A percentile compares a stretch with the other conserved stretches of the same genome.
phyloP scores from a whole-genome alignment of 2,329 filamentous ascomycete genomes.

The Coleophoma crateriformis region DNA sequence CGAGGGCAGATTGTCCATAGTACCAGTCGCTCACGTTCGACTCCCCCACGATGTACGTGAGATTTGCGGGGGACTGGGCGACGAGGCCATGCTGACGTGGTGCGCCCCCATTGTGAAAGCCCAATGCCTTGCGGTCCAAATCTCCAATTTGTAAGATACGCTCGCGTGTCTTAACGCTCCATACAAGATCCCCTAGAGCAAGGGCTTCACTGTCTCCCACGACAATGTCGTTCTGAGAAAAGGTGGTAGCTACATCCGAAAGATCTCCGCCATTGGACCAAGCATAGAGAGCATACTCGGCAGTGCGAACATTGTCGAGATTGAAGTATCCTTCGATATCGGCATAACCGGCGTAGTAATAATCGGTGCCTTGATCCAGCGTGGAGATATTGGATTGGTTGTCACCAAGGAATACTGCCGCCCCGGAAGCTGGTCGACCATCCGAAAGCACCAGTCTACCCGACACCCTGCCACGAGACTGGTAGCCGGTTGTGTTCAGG shows the following conservation, averaged over 20 bases:
- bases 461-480: slow-evolving; percentile 40
- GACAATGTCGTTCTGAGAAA: slow-evolving; percentile 33
- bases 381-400: slow-evolving; percentile 36
- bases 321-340: slow-evolving; percentile 35
- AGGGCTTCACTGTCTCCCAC: slow-evolving; percentile 29
- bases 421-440: slow-evolving; percentile 39
- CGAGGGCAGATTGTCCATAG: slow-evolving; percentile 33
- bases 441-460: slow-evolving; percentile 39
- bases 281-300: slow-evolving; percentile 40
- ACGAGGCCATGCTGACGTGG: slow-evolving; percentile 39
- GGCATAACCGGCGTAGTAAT: slow-evolving; percentile 44
- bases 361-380: slow-evolving; percentile 40
- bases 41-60: slow-evolving; percentile 36
- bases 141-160: slow-evolving; percentile 43
- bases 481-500: slow-evolving; percentile 39
- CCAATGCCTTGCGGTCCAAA: slow-evolving; percentile 39
- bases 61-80: slow-evolving; percentile 35
- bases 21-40: slow-evolving; percentile 39
- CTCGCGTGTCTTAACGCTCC: slow-evolving; percentile 32
- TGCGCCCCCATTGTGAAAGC: slow-evolving; percentile 36
- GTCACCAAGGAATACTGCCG: slow-evolving; percentile 45
- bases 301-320: slow-evolving; percentile 36
- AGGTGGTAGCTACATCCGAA: slow-evolving; percentile 38
- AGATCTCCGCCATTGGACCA: slow-evolving; percentile 42
- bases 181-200: slow-evolving; percentile 32